Evolutionary conservation across 1,139 yeast species (phyloP), one percentile per base, ranked within the genome.

Genomic region (Protomyces gravidus): DNA sequence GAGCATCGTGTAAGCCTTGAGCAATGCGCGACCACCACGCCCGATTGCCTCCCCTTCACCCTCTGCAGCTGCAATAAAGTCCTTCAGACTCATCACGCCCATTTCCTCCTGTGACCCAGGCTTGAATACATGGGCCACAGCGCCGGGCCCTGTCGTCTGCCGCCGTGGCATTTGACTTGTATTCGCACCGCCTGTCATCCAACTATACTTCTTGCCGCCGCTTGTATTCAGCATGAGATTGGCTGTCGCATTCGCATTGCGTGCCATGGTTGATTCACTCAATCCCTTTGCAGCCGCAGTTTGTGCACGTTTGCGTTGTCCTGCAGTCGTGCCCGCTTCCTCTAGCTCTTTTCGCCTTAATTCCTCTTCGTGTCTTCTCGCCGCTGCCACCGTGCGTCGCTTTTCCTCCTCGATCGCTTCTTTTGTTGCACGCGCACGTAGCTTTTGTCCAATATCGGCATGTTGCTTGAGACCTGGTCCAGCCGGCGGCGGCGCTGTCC

Each of bases 161-260:
- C 58, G 32, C 27, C 58, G 9, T 7, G 58, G 51, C 17, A 33
- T 19, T 27, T 53, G 58, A 9, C 51, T 32, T 5, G 58, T 45
- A 15, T 45, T 53, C 6, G 51, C 51, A 3, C 51, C 39, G 23
- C 42, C 42, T 7, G 61, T 59, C 61, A 59, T 59, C 61, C 61
- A 59, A 26, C 57, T 50, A 52, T 59, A 59, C 33, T 59, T 59
- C 53, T 59, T 59, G 9, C 61, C 59, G 2, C 61, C 61, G 17
- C 57, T 49, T 2, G 46, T 53, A 46, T 59, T 59, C 45, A 59
- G 48, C 61, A 59, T 59, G 49, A 59, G 45, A 15, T 55, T 53
- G 28, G 61, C 61, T 19, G 61, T 59, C 6, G 61, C 58, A 46
- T 59, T 55, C 5, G 50, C 58, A 28, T 59, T 59, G 21, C 61